These are phyloP conservation scores for Diaporthe longicolla DNA, from an alignment of 2,329 filamentous ascomycete genomes.

Conservation along the genomic window DNA sequence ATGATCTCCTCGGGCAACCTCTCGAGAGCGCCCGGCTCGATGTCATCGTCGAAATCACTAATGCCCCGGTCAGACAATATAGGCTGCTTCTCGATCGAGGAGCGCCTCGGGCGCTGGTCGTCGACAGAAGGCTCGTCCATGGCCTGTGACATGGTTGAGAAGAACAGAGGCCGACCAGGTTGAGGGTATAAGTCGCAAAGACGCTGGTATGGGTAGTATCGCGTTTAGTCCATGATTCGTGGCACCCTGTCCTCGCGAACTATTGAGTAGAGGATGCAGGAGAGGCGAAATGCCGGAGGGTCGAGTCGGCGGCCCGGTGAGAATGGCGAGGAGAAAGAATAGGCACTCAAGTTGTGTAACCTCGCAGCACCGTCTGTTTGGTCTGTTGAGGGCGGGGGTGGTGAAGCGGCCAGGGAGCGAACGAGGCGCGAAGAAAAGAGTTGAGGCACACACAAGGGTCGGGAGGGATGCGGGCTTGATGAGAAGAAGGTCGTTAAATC, in stretches of 20 bases:
- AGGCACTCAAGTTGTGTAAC: slow-evolving; percentile 15
- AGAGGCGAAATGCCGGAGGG: neutral
- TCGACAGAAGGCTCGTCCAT: slow-evolving; percentile 42
- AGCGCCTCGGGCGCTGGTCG: slow-evolving; percentile 44
- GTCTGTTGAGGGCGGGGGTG: slow-evolving; percentile 23
- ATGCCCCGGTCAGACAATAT: slow-evolving; percentile 46
- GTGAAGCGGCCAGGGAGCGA: slow-evolving; percentile 7
- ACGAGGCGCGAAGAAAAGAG: neutral
- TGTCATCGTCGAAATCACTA: slow-evolving; percentile 39
- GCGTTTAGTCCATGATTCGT: slow-evolving; percentile 38
- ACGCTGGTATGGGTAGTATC: neutral
- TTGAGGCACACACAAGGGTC: neutral
- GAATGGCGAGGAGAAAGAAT: neutral
- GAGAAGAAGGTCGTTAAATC: neutral
- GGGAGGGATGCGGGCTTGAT: neutral
- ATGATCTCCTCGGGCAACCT: slow-evolving; percentile 78
- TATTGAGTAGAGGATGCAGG: neutral
- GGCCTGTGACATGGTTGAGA: slow-evolving; percentile 44
- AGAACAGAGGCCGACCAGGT: slow-evolving; percentile 9
- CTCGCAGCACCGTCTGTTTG: slow-evolving; percentile 22
- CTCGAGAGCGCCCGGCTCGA: slow-evolving; percentile 61
- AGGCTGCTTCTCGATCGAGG: slow-evolving; percentile 54
- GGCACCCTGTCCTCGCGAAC: slow-evolving; percentile 5
- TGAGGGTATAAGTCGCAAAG: slow-evolving; percentile 6
- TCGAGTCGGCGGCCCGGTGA: neutral